These are phyloP conservation scores for Apiotrichum sp. DNA, from an alignment of 1,284 basidiomycete species.

Conservation along the genomic window DNA sequence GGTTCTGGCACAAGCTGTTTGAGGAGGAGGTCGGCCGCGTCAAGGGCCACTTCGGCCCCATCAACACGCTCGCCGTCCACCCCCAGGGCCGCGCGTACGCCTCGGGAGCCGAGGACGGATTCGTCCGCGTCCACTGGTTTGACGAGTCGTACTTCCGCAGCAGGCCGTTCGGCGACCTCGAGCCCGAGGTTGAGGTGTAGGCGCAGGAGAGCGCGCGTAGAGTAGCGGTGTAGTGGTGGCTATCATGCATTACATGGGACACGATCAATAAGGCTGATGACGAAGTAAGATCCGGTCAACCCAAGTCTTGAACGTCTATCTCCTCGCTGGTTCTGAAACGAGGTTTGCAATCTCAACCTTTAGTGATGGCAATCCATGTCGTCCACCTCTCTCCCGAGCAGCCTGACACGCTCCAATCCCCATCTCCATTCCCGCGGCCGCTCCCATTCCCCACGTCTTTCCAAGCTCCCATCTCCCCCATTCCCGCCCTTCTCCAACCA, in stretches of 20 bases:
- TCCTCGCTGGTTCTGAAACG: too few relatives aligned
- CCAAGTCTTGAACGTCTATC: too few relatives aligned
- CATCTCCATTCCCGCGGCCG: too few relatives aligned
- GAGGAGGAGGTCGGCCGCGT: conserved; percentile 97
- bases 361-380: too few relatives aligned
- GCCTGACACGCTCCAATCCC: too few relatives aligned
- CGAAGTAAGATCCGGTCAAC: too few relatives aligned
- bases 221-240: conserved; percentile 1
- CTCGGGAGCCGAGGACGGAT: conserved; percentile 95
- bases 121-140: conserved; percentile 79
- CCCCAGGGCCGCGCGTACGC: conserved; percentile 84
- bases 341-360: too few relatives aligned
- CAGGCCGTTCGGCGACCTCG: conserved; percentile 81
- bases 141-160: conserved; percentile 86
- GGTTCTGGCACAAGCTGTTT: conserved; percentile 98
- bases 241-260: conserved; percentile 16
- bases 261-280: too few relatives aligned
- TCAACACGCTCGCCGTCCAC: conserved; percentile 96
- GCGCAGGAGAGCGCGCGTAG: conserved; percentile 4
- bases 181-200: conserved; percentile 55
- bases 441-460: too few relatives aligned
- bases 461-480: too few relatives aligned
- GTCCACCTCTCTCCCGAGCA: too few relatives aligned
- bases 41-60: conserved; percentile 87
- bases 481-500: too few relatives aligned